phyloP scores from a whole-genome alignment of 371 early-diverging fungal species.

The Syncephalastrum racemosum region DNA sequence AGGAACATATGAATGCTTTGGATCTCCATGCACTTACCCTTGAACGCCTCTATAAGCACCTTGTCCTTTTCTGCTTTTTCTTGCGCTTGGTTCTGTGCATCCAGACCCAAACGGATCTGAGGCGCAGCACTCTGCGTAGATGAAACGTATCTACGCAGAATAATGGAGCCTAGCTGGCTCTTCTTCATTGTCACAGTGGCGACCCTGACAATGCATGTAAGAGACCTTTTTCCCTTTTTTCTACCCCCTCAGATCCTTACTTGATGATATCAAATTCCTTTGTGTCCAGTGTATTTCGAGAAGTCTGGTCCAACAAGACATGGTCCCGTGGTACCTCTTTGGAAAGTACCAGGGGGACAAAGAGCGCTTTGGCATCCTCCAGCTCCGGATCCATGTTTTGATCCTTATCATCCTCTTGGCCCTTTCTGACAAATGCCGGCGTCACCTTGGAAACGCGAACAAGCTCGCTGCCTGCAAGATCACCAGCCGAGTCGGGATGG shows the following conservation, averaged over 20 bases:
- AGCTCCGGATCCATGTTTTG: constrained; percentile 2
- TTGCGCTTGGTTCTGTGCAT: constrained; percentile 29
- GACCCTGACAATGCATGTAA: constrained; percentile 24
- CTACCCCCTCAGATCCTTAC: constrained; percentile 18
- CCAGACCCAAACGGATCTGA: constrained; percentile 43
- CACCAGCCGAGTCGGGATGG: constrained; percentile 25
- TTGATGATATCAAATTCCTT: constrained; percentile 49
- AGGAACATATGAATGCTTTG: too few relatives aligned
- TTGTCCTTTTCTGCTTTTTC: constrained; percentile 29
- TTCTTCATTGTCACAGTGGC: constrained; percentile 36
- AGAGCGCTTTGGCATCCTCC: constrained; percentile 34
- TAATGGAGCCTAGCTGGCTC: constrained; percentile 24
- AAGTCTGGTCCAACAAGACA: constrained; percentile 44
- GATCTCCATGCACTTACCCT: constrained; percentile 11
- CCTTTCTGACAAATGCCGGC: constrained; percentile 21
- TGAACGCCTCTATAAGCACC: constrained; percentile 20
- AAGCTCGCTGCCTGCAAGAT: constrained; percentile 14
- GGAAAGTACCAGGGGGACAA: constrained; percentile 34
- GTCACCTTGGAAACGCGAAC: constrained; percentile 24
- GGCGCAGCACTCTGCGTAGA: constrained; percentile 13
- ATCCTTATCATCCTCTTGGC: constrained; percentile 7
- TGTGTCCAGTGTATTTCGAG: constrained; percentile 42
- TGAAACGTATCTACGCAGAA: constrained; percentile 26
- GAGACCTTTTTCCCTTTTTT: not conserved
- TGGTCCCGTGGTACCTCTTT: constrained; percentile 44